phyloP scores from a whole-genome alignment of 768 basidiomycete genomes.

The Kwoniella sp. region DNA sequence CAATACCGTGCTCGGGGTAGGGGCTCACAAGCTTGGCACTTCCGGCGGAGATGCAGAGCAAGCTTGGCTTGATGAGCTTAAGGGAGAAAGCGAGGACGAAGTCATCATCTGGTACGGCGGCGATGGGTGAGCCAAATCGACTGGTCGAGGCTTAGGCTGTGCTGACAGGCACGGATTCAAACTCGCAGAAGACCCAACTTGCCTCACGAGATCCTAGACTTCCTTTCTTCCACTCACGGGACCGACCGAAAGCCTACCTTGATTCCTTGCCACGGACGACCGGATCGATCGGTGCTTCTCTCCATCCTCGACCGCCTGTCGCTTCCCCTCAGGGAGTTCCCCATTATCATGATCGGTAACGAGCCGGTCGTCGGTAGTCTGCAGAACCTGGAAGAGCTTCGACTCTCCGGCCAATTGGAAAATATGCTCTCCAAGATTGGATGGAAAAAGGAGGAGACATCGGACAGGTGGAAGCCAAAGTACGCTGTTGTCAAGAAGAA shows the following conservation, averaged over 20 bases:
- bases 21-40: conserved; percentile 30
- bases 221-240: conserved; percentile 26
- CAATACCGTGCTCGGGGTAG: conserved; percentile 36
- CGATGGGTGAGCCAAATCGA: conserved; percentile 28
- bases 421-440: conserved; percentile 28
- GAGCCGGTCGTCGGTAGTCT: conserved; percentile 24
- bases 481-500: conserved; percentile 24
- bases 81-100: conserved; percentile 42
- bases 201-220: conserved; percentile 26
- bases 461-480: conserved; percentile 17
- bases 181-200: conserved; percentile 8
- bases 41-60: conserved; percentile 24
- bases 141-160: background rate
- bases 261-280: conserved; percentile 30
- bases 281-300: conserved; percentile 20
- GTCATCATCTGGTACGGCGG: conserved; percentile 50
- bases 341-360: conserved; percentile 37
- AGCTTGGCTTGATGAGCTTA: conserved; percentile 43
- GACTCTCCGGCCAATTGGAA: conserved; percentile 24
- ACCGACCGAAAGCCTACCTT: conserved; percentile 25
- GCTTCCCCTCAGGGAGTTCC: conserved; percentile 20
- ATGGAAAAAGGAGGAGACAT: conserved; percentile 21
- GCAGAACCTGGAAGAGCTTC: conserved; percentile 22
- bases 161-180: background rate
- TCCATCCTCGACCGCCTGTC: conserved; percentile 24